Evolutionary conservation across 257 asterid genomes (phyloP).

Genomic region (Nicotiana tabacum): DNA sequence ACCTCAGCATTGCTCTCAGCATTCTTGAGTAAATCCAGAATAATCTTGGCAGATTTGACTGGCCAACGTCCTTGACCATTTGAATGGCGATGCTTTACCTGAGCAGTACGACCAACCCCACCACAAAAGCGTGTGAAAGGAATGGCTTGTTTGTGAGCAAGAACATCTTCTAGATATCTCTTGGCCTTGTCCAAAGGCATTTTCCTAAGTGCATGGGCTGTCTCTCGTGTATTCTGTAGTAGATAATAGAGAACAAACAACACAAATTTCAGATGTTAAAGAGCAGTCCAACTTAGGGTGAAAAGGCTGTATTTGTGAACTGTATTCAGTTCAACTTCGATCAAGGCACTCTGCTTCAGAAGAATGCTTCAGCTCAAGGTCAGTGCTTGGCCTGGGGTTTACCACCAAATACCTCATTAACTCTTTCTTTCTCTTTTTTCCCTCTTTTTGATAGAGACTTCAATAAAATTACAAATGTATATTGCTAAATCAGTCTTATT

Average conservation of each 20-base stretch:
- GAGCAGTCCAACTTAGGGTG: background rate
- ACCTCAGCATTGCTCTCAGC: slow-evolving; percentile 83
- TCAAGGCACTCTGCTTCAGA: too few relatives aligned
- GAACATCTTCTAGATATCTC: slow-evolving; percentile 59
- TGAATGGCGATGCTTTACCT: slow-evolving; percentile 66
- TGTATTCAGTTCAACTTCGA: background rate
- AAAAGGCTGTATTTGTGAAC: background rate
- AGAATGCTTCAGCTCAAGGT: background rate
- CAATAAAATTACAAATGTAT: background rate
- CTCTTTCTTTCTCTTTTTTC: too few relatives aligned
- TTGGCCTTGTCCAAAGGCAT: slow-evolving; percentile 52
- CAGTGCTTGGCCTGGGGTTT: background rate
- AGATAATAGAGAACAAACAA: background rate
- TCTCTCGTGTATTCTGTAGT: slow-evolving; percentile 56
- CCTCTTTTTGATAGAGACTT: too few relatives aligned
- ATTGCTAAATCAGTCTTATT: background rate
- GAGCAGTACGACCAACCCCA: slow-evolving; percentile 76
- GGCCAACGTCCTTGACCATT: slow-evolving; percentile 84
- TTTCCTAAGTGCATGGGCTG: slow-evolving; percentile 66
- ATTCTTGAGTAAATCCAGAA: slow-evolving; percentile 64
- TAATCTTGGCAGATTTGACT: slow-evolving; percentile 61
- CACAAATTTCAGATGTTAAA: background rate
- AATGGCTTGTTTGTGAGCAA: slow-evolving; percentile 64
- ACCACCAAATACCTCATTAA: background rate
- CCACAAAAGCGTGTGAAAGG: slow-evolving; percentile 72